A percentile compares a stretch with the other conserved stretches of the same genome.
These are phyloP conservation scores for Solanum chiquidenum DNA, from an alignment of 257 asterid genomes.

Conservation along the genomic window DNA sequence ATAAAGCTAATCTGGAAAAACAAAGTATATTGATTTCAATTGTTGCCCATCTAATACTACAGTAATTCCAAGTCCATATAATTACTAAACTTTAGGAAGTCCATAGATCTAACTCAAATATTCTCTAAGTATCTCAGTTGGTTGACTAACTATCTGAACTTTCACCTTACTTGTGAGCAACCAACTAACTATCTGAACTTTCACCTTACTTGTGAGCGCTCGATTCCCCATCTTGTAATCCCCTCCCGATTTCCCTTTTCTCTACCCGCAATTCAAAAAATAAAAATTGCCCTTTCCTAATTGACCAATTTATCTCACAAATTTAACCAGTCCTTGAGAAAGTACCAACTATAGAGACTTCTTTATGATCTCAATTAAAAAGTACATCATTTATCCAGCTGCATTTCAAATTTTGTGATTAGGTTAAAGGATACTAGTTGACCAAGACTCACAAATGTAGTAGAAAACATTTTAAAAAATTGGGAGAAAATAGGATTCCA, in stretches of 20 bases:
- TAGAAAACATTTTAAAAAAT: background rate
- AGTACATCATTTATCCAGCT: background rate
- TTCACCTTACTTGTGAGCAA: background rate
- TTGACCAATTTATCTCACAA: background rate
- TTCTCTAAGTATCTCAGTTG: background rate
- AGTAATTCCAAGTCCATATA: background rate
- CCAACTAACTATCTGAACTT: too few species aligned
- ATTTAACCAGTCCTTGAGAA: background rate
- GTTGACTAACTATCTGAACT: too few species aligned
- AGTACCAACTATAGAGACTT: background rate
- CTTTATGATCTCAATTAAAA: background rate
- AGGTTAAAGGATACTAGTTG: background rate
- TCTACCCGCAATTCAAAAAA: background rate
- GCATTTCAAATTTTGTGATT: background rate
- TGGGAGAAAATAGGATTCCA: background rate
- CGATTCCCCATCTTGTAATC: background rate
- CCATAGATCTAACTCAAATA: background rate
- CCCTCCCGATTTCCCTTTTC: background rate
- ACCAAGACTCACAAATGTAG: background rate
- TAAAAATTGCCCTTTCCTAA: background rate
- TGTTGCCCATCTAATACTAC: background rate
- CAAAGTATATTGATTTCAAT: background rate
- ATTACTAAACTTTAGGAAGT: background rate
- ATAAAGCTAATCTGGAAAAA: slow-evolving; percentile 44
- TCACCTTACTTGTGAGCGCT: background rate